Conservation (phyloP, 768 basidiomycete genomes). For the Lactarius sanguifluus region DNA sequence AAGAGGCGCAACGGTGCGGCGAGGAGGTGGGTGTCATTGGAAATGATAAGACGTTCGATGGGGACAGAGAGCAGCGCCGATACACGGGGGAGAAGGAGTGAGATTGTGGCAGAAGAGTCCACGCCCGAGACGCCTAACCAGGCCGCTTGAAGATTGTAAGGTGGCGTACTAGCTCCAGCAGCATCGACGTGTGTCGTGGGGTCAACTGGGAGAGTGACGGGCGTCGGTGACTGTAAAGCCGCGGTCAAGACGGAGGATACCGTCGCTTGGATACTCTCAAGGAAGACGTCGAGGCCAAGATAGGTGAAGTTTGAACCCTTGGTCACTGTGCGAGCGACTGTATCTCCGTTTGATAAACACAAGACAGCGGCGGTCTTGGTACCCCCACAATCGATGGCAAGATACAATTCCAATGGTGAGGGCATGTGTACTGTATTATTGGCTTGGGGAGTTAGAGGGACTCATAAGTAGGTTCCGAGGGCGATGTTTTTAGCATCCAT, state of each 20-base stretch:
- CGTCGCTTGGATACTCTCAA: slow-evolving; percentile 50
- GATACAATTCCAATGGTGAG: slow-evolving; percentile 51
- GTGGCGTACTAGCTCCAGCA: slow-evolving; percentile 7
- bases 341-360: slow-evolving; percentile 52
- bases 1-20: slow-evolving; percentile 72
- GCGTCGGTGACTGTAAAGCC: slow-evolving; percentile 7
- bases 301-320: slow-evolving; percentile 88
- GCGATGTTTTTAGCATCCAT: not conserved
- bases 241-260: slow-evolving; percentile 51
- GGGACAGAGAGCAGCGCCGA: slow-evolving; percentile 60
- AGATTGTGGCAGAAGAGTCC: slow-evolving; percentile 66
- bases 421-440: slow-evolving; percentile 35
- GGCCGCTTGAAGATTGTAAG: slow-evolving; percentile 57
- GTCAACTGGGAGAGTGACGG: slow-evolving; percentile 20
- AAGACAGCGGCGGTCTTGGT: slow-evolving; percentile 84
- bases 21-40: slow-evolving; percentile 84
- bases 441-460: slow-evolving; percentile 4
- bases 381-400: slow-evolving; percentile 87
- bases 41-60: slow-evolving; percentile 52
- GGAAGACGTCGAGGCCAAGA: slow-evolving; percentile 63
- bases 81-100: slow-evolving; percentile 52
- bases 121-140: slow-evolving; percentile 87
- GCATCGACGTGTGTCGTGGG: slow-evolving; percentile 7
- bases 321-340: slow-evolving; percentile 65
- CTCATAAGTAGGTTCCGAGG: not conserved